phyloP scores from a whole-genome alignment of 176 grass and related monocot genomes.

The Aegilops longissima region DNA sequence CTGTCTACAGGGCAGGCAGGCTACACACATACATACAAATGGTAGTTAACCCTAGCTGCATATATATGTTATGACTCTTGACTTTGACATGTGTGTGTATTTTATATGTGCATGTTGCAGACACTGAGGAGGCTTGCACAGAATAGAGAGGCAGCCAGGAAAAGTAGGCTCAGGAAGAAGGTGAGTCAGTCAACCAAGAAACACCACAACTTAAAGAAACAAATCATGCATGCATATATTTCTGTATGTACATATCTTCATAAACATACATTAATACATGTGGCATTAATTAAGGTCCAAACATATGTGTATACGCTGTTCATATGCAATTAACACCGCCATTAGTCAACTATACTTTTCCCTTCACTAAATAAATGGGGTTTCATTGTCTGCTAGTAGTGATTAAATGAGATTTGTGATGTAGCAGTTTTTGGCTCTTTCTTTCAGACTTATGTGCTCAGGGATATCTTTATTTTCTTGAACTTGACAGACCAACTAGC shows the following conservation, averaged over 20 bases:
- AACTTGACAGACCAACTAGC: slow-evolving; percentile 41
- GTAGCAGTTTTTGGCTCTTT: slow-evolving; percentile 26
- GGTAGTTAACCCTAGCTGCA: slow-evolving; percentile 14
- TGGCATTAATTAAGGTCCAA: not conserved
- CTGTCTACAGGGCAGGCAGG: not conserved
- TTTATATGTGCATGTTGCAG: slow-evolving; percentile 31
- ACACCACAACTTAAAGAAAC: not conserved
- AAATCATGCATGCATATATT: not conserved
- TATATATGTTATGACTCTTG: slow-evolving; percentile 19
- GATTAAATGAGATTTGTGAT: slow-evolving; percentile 19
- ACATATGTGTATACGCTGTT: not conserved
- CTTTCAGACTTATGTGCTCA: slow-evolving; percentile 24
- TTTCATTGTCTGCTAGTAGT: not conserved
- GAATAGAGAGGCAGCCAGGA: slow-evolving; percentile 94
- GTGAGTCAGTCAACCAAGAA: slow-evolving; percentile 49
- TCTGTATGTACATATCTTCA: not conserved
- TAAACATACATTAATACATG: not conserved
- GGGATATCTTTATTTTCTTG: slow-evolving; percentile 21
- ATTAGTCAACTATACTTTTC: not conserved
- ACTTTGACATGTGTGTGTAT: slow-evolving; percentile 6
- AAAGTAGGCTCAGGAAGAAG: slow-evolving; percentile 96
- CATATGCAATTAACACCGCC: not conserved
- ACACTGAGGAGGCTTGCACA: slow-evolving; percentile 86
- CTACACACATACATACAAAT: not conserved
- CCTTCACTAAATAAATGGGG: not conserved